Evolutionary conservation across 768 basidiomycete genomes (phyloP).

Genomic region (Suillus variegatus): DNA sequence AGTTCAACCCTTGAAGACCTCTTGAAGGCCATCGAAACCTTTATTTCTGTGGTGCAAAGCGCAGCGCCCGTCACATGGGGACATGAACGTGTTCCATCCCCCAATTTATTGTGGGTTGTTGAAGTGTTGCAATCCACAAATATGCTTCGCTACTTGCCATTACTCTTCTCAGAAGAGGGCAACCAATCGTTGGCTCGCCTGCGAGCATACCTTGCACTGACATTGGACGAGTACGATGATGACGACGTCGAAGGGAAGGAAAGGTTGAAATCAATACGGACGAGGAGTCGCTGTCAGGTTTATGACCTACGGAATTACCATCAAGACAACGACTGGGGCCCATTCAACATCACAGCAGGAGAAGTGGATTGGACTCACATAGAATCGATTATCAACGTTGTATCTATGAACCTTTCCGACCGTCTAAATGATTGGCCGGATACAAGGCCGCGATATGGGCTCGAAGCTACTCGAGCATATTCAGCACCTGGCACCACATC

Average conservation of each 20-base stretch:
- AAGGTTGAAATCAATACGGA: slow-evolving; percentile 38
- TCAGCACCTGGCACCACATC: slow-evolving; percentile 48
- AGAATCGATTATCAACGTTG: slow-evolving; percentile 57
- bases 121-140: slow-evolving; percentile 40
- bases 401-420: slow-evolving; percentile 54
- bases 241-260: slow-evolving; percentile 24
- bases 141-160: slow-evolving; percentile 32
- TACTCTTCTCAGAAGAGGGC: slow-evolving; percentile 13
- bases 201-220: slow-evolving; percentile 49
- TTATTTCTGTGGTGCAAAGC: slow-evolving; percentile 43
- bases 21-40: slow-evolving; percentile 37
- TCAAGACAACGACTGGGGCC: slow-evolving; percentile 56
- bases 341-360: slow-evolving; percentile 42
- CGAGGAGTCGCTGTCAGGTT: slow-evolving; percentile 54
- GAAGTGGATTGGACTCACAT: slow-evolving; percentile 65
- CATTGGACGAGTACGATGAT: slow-evolving; percentile 37
- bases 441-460: slow-evolving; percentile 48
- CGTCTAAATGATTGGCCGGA: slow-evolving; percentile 36
- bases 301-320: slow-evolving; percentile 68
- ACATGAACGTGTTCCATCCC: slow-evolving; percentile 32
- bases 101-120: slow-evolving; percentile 49
- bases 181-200: slow-evolving; percentile 44
- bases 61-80: slow-evolving; percentile 30
- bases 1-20: slow-evolving; percentile 28
- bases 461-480: slow-evolving; percentile 54